Evolutionary conservation across 2,329 filamentous ascomycete genomes (phyloP).

Genomic region (Scytalidium lignicola): DNA sequence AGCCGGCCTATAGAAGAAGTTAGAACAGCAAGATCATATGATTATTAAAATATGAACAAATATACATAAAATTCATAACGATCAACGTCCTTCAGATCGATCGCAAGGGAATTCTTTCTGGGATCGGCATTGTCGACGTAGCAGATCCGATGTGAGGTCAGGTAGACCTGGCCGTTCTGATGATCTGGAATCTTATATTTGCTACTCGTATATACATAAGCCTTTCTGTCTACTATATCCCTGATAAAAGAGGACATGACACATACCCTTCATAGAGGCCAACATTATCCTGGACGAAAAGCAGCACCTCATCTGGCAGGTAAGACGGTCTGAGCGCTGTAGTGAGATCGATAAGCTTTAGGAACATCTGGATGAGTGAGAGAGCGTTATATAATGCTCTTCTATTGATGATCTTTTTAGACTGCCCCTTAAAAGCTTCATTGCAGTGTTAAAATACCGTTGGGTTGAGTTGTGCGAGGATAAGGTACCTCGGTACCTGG

Average conservation of each 20-base stretch:
- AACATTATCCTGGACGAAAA: conserved; percentile 97
- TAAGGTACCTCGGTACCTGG: background rate
- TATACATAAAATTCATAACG: conserved; percentile 81
- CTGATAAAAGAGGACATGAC: background rate
- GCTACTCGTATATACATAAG: conserved; percentile 38
- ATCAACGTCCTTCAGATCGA: conserved; percentile 89
- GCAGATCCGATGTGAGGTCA: conserved; percentile 92
- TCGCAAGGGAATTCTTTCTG: conserved; percentile 73
- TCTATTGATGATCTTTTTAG: too few relatives aligned
- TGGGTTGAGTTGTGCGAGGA: background rate
- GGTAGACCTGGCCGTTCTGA: conserved; percentile 92
- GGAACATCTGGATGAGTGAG: conserved; percentile 74
- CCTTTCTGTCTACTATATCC: conserved; percentile 4
- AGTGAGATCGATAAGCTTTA: conserved; percentile 92
- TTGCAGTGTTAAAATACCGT: background rate
- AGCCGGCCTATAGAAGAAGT: conserved; percentile 60
- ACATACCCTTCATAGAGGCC: conserved; percentile 94
- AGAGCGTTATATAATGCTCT: too few relatives aligned
- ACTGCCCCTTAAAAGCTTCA: too few relatives aligned
- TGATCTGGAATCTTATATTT: conserved; percentile 94
- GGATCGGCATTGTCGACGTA: conserved; percentile 90
- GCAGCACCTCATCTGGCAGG: conserved; percentile 85
- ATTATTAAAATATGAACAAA: conserved; percentile 5
- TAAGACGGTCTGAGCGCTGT: conserved; percentile 91
- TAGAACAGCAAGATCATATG: conserved; percentile 10